Conservation (phyloP, 1,139 yeast species). For the Candida sojae region DNA sequence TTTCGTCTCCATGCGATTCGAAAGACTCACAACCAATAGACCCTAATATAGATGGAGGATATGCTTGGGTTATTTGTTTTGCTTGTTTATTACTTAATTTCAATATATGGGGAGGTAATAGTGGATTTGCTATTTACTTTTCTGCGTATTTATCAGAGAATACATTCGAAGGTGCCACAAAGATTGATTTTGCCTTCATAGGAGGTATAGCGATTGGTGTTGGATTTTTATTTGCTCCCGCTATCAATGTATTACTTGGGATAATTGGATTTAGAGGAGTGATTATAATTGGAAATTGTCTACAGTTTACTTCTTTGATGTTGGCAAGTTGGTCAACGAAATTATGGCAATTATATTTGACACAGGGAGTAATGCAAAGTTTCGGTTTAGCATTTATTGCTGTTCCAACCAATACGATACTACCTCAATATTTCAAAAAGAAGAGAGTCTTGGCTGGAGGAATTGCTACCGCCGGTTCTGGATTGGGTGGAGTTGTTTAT, state of each 20-base stretch:
- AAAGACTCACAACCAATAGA: not conserved
- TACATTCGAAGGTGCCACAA: constrained; percentile 42
- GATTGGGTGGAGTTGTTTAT: constrained; percentile 60
- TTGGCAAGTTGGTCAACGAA: constrained; percentile 55
- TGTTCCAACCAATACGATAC: constrained; percentile 40
- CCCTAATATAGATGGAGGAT: constrained; percentile 40
- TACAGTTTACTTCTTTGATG: constrained; percentile 52
- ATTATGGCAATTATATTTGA: constrained; percentile 53
- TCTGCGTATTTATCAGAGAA: constrained; percentile 40
- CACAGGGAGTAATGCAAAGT: constrained; percentile 55
- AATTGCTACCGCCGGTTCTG: constrained; percentile 59
- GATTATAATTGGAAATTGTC: constrained; percentile 43
- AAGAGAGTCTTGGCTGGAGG: constrained; percentile 60
- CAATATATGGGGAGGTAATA: constrained; percentile 55
- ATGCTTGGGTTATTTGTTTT: constrained; percentile 49
- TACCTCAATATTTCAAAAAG: constrained; percentile 57
- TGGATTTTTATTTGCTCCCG: constrained; percentile 37
- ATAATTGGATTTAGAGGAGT: constrained; percentile 39
- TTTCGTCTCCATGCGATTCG: not conserved
- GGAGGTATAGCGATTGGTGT: constrained; percentile 43
- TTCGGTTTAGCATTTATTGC: constrained; percentile 50
- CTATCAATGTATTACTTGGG: constrained; percentile 41
- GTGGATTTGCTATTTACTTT: constrained; percentile 56
- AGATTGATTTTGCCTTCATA: constrained; percentile 39
- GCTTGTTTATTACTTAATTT: constrained; percentile 45